Base-by-base conservation (phyloP, 345 rosid genomes). In the Linum lewisii region DNA sequence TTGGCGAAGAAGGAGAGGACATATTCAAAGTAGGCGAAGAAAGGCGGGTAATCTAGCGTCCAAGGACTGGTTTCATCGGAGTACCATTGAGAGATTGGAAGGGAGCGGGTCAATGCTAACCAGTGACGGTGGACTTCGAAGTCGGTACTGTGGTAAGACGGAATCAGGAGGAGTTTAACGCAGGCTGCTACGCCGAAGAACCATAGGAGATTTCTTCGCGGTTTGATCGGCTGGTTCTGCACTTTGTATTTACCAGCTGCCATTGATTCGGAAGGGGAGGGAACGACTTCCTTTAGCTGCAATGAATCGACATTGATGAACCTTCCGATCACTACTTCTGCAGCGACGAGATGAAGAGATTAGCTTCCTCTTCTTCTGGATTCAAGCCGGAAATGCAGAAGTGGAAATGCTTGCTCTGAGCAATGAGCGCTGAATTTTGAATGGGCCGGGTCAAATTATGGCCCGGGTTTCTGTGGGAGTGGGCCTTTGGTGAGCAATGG, bases 41-140 rank as follows among this genome's bases (percentile, higher is more conserved):
- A 84, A 0, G 91, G 94, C 51, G 95, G 95, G 68, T 93, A 93
- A 72, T 93, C 97, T 54, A 93, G 99, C 50, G 95, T 89, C 95
- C 99, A 93, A 51, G 75, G 84, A 68, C 95, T 89, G 23, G 95
- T 85, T 77, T 84, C 85, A 68, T 89, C 90, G 14, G 74, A 53
- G 82, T 89, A 89, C 99, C 99, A 93, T 63, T 72, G 66, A 11
- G 82, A 65, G 66, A 89, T 82, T 42, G 99, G 95, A 21, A 89
- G 90, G 29, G 95, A 79, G 66, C 73, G 80, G 21, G 99, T 85
- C 57, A 93, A 61, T 44, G 97, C 94, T 2, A 93, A 82, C 99
- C 99, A 93, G 69, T 93, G 83, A 55, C 97, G 88, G 71, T 93
- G 99, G 50, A 89, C 99, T 61, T 93, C 97, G 64, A 93, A 85